Percentiles rank a stretch among this genome's conserved stretches.
Evolutionary conservation across 345 rosid species (phyloP).

Genomic region (Noccaea bulbosa): DNA sequence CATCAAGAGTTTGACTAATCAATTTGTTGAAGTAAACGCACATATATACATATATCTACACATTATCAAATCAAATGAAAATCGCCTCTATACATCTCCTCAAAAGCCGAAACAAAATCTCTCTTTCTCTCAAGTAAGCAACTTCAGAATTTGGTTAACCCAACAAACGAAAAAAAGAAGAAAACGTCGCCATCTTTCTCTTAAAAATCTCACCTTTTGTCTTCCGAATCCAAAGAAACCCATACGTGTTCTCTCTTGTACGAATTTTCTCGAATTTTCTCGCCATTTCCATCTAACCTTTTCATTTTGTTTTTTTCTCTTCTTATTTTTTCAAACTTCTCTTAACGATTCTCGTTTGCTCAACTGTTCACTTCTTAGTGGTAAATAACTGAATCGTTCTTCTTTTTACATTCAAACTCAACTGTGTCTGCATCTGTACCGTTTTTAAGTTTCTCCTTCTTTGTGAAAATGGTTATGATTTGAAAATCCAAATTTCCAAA

Average conservation of each 20-base stretch:
- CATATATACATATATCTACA: background rate
- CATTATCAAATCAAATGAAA: background rate
- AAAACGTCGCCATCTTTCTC: conserved; percentile 31
- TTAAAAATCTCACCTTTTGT: conserved; percentile 36
- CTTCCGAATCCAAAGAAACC: conserved; percentile 33
- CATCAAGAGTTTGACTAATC: conserved; percentile 31
- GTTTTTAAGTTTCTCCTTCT: background rate
- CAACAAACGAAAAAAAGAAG: background rate
- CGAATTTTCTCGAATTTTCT: conserved; percentile 34
- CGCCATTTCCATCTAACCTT: background rate
- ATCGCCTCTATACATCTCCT: conserved; percentile 30
- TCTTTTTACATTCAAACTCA: background rate
- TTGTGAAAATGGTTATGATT: background rate
- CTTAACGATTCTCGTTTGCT: conserved; percentile 43
- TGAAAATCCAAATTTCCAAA: conserved; percentile 26
- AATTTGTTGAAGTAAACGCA: conserved; percentile 7
- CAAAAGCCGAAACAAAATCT: conserved; percentile 29
- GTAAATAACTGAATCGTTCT: background rate
- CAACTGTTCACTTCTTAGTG: conserved; percentile 36
- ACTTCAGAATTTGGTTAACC: conserved; percentile 31
- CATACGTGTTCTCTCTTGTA: conserved; percentile 36
- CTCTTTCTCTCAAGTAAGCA: conserved; percentile 40
- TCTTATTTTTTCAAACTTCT: conserved; percentile 9
- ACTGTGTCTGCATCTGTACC: background rate
- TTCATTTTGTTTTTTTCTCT: background rate